Conservation (phyloP, 768 basidiomycete species). For the Udeniomyces megalosporus region DNA sequence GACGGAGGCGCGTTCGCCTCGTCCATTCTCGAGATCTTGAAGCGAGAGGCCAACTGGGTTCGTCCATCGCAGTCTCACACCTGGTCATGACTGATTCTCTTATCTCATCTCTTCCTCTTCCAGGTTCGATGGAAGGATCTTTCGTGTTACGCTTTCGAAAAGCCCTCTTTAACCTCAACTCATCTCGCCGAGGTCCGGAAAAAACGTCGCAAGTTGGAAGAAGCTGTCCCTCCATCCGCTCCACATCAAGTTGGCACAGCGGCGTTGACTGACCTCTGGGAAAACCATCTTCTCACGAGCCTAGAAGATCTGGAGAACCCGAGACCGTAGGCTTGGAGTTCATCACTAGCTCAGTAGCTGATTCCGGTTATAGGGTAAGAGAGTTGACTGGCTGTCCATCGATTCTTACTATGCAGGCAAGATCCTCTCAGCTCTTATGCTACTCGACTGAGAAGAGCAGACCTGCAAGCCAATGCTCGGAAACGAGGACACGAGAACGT, state of each 20-base stretch:
- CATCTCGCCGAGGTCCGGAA: background rate
- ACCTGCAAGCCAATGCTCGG: background rate
- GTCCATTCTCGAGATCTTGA: background rate
- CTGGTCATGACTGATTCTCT: background rate
- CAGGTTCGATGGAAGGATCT: constrained; percentile 10
- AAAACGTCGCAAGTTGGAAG: constrained; percentile 5
- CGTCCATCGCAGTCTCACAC: background rate
- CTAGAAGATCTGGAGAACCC: background rate
- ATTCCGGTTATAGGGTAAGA: too few species aligned
- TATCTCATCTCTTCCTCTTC: background rate
- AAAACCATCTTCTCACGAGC: background rate
- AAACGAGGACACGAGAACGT: background rate
- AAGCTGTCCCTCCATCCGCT: background rate
- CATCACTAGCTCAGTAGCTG: too few species aligned
- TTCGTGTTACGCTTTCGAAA: constrained; percentile 5
- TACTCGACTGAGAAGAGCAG: background rate
- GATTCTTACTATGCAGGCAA: background rate
- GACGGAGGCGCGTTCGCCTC: constrained; percentile 2
- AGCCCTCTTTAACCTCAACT: background rate
- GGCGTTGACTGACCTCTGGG: constrained; percentile 8
- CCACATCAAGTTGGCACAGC: constrained; percentile 5
- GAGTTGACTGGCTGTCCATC: too few species aligned
- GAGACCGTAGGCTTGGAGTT: background rate
- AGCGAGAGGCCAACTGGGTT: constrained; percentile 13
- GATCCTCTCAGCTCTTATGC: background rate